phyloP scores from a whole-genome alignment of 1,284 basidiomycete species.

The Erythrobasidium hasegawianum region DNA sequence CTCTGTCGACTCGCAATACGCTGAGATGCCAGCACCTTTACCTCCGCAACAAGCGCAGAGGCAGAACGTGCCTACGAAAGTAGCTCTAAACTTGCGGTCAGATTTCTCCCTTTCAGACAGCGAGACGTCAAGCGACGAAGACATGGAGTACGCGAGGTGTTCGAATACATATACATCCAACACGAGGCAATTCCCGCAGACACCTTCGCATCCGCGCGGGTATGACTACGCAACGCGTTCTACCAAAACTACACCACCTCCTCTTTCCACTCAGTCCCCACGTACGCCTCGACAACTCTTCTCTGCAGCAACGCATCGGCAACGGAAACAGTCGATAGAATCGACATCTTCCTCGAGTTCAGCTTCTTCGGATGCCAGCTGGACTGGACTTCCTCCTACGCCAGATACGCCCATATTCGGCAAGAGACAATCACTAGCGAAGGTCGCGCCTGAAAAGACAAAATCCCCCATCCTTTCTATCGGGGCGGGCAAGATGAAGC shows the following conservation, averaged over 20 bases:
- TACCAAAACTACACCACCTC: conserved; percentile 16
- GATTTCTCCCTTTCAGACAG: conserved; percentile 30
- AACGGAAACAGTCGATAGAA: conserved; percentile 27
- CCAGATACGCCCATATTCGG: conserved; percentile 35
- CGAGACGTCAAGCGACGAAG: conserved; percentile 24
- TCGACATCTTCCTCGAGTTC: conserved; percentile 33
- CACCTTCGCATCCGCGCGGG: conserved; percentile 1
- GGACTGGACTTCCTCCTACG: conserved; percentile 35
- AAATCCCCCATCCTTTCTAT: conserved; percentile 11
- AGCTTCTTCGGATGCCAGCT: conserved; percentile 36
- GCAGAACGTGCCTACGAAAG: conserved; percentile 6
- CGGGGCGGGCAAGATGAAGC: conserved; percentile 30
- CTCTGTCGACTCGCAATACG: conserved; percentile 11
- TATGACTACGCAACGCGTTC: conserved; percentile 18
- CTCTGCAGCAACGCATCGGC: conserved; percentile 22
- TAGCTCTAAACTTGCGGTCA: conserved; percentile 28
- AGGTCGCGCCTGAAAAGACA: conserved; percentile 18
- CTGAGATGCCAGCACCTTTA: conserved; percentile 11
- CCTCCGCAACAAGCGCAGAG: conserved; percentile 4
- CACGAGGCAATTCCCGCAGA: not conserved
- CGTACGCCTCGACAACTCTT: conserved; percentile 28
- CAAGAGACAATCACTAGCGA: not conserved
- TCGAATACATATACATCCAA: conserved; percentile 2
- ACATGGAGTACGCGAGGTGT: conserved; percentile 24
- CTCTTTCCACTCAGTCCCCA: conserved; percentile 20